Evolutionary conservation across 164 flowering plant species (phyloP), one percentile per base, ranked within the genome.

Genomic region (Aristolochia fimbriata): DNA sequence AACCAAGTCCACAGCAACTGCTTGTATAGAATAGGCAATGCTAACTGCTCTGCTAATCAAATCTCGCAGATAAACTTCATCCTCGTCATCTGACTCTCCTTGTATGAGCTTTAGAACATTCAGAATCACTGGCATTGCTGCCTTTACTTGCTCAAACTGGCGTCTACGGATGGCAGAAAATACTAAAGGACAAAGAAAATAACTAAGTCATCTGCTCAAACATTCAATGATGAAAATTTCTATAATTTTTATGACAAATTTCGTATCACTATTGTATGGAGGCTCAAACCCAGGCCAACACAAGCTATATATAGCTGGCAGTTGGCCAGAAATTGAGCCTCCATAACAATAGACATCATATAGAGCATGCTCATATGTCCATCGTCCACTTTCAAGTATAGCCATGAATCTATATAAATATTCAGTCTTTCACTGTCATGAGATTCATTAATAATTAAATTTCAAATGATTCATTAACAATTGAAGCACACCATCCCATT

Each of bases 61-160:
- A 65, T 68, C 60, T 55, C 67, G 69, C 31, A 61, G 16, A 64
- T 54, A 56, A 56, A 66, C 73, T 54, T 63, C 15, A 56, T 68
- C 74, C 64, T 62, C 77, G 57, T 73, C 76, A 53, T 77, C 73
- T 47, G 62, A 57, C 65, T 84, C 81, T 12, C 62, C 67, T 47
- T 74, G 47, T 12, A 60, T 55, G n/a, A 57, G 49, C 53, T 65
- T 60, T 63, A 74, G 41, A 60, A 70, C 76, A 58, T 65, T 74
- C n/a, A 80, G 74, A 46, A 83, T 59, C 30, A 71, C 62, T 41
- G 82, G 83, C 48, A 78, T 58, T 37, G 78, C 78, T 52, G 25
- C 73, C 73, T 78, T 80, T 50, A 81, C 63, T 69, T 86, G 93
- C 76, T 84, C 91, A 76, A 82, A 86, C 55, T 79, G 94, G 37